Evolutionary conservation across 2,329 filamentous ascomycete genomes (phyloP).

Genomic region (Botryotinia globosa): DNA sequence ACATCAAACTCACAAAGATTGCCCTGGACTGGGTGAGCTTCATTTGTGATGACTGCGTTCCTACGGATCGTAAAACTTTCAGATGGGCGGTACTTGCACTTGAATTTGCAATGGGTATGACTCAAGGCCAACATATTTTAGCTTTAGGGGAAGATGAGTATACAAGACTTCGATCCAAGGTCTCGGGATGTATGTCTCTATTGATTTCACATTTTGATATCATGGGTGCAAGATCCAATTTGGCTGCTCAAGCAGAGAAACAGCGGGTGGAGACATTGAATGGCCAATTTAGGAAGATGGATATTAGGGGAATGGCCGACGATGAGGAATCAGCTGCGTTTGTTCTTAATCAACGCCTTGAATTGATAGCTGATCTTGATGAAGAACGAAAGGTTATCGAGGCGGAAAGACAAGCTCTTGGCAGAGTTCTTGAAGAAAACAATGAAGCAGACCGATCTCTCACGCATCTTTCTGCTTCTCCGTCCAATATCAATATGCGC

Average conservation of each 20-base stretch:
- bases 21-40: constrained; percentile 97
- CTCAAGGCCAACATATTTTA: constrained; percentile 87
- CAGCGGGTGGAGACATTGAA: constrained; percentile 79
- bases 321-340: constrained; percentile 81
- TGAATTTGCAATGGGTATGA: constrained; percentile 98
- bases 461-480: constrained; percentile 88
- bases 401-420: constrained; percentile 80
- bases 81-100: constrained; percentile 94
- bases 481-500: constrained; percentile 90
- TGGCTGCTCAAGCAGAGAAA: constrained; percentile 91
- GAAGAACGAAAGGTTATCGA: constrained; percentile 74
- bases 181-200: constrained; percentile 95
- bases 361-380: constrained; percentile 73
- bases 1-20: constrained; percentile 87
- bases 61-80: constrained; percentile 92
- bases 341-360: constrained; percentile 72
- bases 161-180: constrained; percentile 75
- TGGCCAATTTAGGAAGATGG: constrained; percentile 72
- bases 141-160: constrained; percentile 88
- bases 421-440: constrained; percentile 86
- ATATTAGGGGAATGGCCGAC: constrained; percentile 69
- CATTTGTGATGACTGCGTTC: constrained; percentile 93
- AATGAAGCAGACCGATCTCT: constrained; percentile 95
- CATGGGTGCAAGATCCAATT: constrained; percentile 90
- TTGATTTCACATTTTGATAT: constrained; percentile 99